phyloP scores from a whole-genome alignment of 2,329 filamentous ascomycete genomes.

The Nemania abortiva region DNA sequence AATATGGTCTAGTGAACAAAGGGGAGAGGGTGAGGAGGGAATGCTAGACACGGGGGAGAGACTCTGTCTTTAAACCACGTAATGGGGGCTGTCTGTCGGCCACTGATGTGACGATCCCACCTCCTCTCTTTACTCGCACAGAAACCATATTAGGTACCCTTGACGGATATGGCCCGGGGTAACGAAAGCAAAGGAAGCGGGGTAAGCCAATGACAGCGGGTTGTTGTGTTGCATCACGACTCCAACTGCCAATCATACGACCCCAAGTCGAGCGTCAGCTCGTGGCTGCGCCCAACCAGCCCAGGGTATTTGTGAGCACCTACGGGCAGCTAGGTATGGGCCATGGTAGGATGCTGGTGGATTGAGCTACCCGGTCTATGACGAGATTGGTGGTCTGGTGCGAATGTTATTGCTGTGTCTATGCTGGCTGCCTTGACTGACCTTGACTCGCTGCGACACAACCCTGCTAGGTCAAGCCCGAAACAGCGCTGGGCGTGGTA shows the following conservation, averaged over 20 bases:
- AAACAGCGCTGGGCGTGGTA: slow-evolving; percentile 8
- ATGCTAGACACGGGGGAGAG: slow-evolving; percentile 20
- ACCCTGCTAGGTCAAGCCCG: slow-evolving; percentile 12
- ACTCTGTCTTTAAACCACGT: slow-evolving; percentile 31
- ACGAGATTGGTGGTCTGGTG: slow-evolving; percentile 10
- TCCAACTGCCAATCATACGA: slow-evolving; percentile 47
- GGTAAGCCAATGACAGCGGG: slow-evolving; percentile 48
- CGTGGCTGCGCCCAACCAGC: slow-evolving; percentile 39
- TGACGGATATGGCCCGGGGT: slow-evolving; percentile 40
- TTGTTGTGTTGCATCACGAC: slow-evolving; percentile 41
- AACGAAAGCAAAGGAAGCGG: slow-evolving; percentile 46
- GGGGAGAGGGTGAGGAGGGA: not conserved
- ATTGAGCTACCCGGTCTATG: slow-evolving; percentile 8
- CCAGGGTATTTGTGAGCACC: slow-evolving; percentile 21
- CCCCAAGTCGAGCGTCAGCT: slow-evolving; percentile 39
- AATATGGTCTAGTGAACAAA: slow-evolving; percentile 29
- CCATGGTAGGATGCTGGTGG: slow-evolving; percentile 4
- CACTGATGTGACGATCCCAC: slow-evolving; percentile 15
- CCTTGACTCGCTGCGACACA: slow-evolving; percentile 11
- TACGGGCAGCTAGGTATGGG: not conserved
- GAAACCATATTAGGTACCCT: slow-evolving; percentile 13
- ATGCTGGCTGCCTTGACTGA: slow-evolving; percentile 13
- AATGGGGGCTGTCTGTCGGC: slow-evolving; percentile 1
- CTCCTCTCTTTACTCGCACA: slow-evolving; percentile 8
- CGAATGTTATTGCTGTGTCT: slow-evolving; percentile 22